These are phyloP conservation scores for Pseudofabraea citricarpa DNA, from an alignment of 2,329 filamentous ascomycete genomes.

Conservation along the genomic window DNA sequence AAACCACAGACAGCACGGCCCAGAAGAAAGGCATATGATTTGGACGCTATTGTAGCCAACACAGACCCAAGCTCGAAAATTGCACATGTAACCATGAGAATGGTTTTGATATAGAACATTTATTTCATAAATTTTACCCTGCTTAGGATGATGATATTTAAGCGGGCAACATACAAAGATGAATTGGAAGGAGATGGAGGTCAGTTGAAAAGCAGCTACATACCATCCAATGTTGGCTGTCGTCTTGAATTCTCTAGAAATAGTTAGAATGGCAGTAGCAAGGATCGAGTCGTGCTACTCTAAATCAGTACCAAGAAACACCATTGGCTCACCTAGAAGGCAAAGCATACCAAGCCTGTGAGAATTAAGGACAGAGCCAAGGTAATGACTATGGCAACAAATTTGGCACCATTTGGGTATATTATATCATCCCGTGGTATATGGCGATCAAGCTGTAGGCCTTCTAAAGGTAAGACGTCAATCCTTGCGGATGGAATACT, in stretches of 20 bases:
- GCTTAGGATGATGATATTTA: too few species aligned
- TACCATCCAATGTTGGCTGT: conserved; percentile 30
- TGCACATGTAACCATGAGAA: conserved; percentile 12
- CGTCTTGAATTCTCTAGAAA: conserved; percentile 27
- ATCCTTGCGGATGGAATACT: too few species aligned
- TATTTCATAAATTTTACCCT: conserved; percentile 17
- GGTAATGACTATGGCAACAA: not conserved
- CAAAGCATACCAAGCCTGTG: not conserved
- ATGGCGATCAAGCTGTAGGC: too few species aligned
- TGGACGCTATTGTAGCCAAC: conserved; percentile 19
- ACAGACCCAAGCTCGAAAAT: conserved; percentile 24
- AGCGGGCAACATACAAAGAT: conserved; percentile 4
- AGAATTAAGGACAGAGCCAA: not conserved
- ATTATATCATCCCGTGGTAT: not conserved
- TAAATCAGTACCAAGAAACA: too few species aligned
- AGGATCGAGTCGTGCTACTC: too few species aligned
- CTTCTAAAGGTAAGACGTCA: too few species aligned
- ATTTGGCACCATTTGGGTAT: conserved; percentile 1
- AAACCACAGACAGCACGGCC: conserved; percentile 21
- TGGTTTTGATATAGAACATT: conserved; percentile 15
- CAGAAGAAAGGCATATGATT: conserved; percentile 19
- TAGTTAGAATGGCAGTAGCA: conserved; percentile 27
- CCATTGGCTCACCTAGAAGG: too few species aligned
- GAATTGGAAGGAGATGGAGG: conserved; percentile 11
- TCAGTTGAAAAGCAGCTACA: conserved; percentile 27